Evolutionary conservation across 805 yeast genomes (phyloP).

Genomic region (Candida insectorum): DNA sequence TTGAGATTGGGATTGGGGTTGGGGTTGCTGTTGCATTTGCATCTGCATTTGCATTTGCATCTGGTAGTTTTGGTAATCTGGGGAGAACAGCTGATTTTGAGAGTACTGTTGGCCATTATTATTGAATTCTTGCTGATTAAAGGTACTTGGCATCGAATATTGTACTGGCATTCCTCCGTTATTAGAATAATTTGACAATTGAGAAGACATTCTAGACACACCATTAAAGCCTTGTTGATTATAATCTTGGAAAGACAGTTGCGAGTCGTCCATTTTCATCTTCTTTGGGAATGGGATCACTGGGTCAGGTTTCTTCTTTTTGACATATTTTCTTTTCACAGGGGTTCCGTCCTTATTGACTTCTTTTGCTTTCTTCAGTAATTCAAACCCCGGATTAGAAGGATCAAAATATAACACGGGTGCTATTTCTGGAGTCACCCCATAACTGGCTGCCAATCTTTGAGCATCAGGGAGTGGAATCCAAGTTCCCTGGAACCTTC

Average conservation of each 20-base stretch:
- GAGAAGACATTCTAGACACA: slow-evolving; percentile 10
- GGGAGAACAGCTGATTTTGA: slow-evolving; percentile 6
- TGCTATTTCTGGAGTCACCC: slow-evolving; percentile 35
- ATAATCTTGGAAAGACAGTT: slow-evolving; percentile 5
- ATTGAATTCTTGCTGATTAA: slow-evolving; percentile 8
- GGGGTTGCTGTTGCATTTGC: slow-evolving; percentile 20
- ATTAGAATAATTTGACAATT: slow-evolving; percentile 7
- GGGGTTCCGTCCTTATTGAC: slow-evolving; percentile 39
- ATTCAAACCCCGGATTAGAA: slow-evolving; percentile 31
- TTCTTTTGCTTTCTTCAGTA: slow-evolving; percentile 33
- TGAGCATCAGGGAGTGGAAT: slow-evolving; percentile 78
- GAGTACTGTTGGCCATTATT: background rate
- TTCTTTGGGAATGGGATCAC: slow-evolving; percentile 41
- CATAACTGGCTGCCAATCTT: slow-evolving; percentile 37
- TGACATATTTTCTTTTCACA: slow-evolving; percentile 40
- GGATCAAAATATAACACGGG: slow-evolving; percentile 40
- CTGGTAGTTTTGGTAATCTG: slow-evolving; percentile 22
- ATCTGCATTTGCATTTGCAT: slow-evolving; percentile 25
- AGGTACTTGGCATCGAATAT: slow-evolving; percentile 5
- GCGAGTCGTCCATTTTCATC: slow-evolving; percentile 10
- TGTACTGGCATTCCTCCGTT: slow-evolving; percentile 6
- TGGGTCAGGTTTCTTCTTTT: slow-evolving; percentile 65
- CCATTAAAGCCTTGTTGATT: slow-evolving; percentile 10
- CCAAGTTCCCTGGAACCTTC: slow-evolving; percentile 97
- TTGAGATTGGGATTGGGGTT: slow-evolving; percentile 15